These are phyloP conservation scores for Suillus placidus DNA, from an alignment of 768 basidiomycete species.

Conservation along the genomic window DNA sequence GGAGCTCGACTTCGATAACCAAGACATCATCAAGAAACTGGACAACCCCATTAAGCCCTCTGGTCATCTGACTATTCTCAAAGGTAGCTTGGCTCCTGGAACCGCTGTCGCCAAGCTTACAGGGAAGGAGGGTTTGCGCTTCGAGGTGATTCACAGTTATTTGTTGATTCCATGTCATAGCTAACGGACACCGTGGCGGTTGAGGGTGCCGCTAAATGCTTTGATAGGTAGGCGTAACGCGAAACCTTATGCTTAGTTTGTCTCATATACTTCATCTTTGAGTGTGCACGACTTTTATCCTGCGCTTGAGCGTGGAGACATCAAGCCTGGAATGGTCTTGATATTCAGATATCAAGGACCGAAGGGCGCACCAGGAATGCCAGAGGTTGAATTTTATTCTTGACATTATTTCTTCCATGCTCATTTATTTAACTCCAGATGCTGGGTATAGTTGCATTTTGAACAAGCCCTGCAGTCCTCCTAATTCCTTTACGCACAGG, in stretches of 20 bases:
- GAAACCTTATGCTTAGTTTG: not conserved
- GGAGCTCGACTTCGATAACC: slow-evolving; percentile 69
- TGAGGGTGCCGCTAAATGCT: slow-evolving; percentile 76
- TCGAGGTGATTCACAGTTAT: slow-evolving; percentile 56
- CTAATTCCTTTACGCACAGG: slow-evolving; percentile 39
- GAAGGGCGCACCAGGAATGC: slow-evolving; percentile 92
- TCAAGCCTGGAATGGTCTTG: slow-evolving; percentile 73
- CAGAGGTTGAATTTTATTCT: slow-evolving; percentile 52
- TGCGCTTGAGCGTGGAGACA: slow-evolving; percentile 71
- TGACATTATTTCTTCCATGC: not conserved
- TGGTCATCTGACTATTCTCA: slow-evolving; percentile 85
- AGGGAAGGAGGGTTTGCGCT: slow-evolving; percentile 85
- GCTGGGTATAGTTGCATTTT: slow-evolving; percentile 38
- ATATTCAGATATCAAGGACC: slow-evolving; percentile 90
- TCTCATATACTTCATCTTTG: slow-evolving; percentile 6
- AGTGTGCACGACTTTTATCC: slow-evolving; percentile 75
- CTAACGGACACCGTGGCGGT: slow-evolving; percentile 4
- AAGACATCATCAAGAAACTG: slow-evolving; percentile 75
- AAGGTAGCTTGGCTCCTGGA: slow-evolving; percentile 87
- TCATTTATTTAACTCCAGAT: slow-evolving; percentile 36
- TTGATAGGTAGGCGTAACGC: slow-evolving; percentile 55
- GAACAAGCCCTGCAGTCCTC: not conserved
- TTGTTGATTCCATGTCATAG: slow-evolving; percentile 5
- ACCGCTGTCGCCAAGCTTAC: slow-evolving; percentile 92
- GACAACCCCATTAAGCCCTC: slow-evolving; percentile 83